These are phyloP conservation scores for Elsinoe fawcettii DNA, from an alignment of 2,329 filamentous ascomycete species.

Conservation along the genomic window DNA sequence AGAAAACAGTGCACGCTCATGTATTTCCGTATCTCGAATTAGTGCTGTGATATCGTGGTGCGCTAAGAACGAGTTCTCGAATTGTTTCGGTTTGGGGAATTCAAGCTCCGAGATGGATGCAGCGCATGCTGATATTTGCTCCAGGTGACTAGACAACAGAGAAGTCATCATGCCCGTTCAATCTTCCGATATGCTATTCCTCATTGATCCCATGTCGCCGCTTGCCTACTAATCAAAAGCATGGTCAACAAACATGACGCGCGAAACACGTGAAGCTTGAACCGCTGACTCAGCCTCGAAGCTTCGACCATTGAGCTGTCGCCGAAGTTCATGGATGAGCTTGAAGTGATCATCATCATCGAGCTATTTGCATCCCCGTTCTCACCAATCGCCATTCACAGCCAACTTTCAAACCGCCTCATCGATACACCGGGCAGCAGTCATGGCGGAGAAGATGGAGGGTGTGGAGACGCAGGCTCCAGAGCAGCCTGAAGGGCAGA, in stretches of 20 bases:
- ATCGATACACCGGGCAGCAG: not conserved
- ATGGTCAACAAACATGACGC: slow-evolving; percentile 6
- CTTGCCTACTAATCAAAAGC: not conserved
- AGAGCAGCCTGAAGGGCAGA: slow-evolving; percentile 16
- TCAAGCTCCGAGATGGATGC: slow-evolving; percentile 42
- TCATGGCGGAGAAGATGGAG: slow-evolving; percentile 46
- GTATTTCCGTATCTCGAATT: slow-evolving; percentile 88
- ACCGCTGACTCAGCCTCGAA: not conserved
- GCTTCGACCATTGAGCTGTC: slow-evolving; percentile 1
- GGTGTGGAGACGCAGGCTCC: slow-evolving; percentile 31
- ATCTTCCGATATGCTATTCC: not conserved
- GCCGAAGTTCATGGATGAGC: slow-evolving; percentile 4
- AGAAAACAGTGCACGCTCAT: slow-evolving; percentile 92
- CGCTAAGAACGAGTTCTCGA: slow-evolving; percentile 84
- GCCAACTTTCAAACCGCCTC: not conserved
- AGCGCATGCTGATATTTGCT: slow-evolving; percentile 44
- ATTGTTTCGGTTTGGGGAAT: slow-evolving; percentile 86
- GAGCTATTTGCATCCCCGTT: not conserved
- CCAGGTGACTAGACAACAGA: slow-evolving; percentile 42
- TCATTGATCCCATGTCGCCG: not conserved
- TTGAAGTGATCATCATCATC: not conserved
- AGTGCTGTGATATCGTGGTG: slow-evolving; percentile 87
- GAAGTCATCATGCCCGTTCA: slow-evolving; percentile 17
- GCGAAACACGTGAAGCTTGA: slow-evolving; percentile 15
- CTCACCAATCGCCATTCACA: not conserved